A percentile compares a stretch with the other conserved stretches of the same genome.
phyloP scores from a whole-genome alignment of 345 rosid genomes.

The Eucalyptus sp. region DNA sequence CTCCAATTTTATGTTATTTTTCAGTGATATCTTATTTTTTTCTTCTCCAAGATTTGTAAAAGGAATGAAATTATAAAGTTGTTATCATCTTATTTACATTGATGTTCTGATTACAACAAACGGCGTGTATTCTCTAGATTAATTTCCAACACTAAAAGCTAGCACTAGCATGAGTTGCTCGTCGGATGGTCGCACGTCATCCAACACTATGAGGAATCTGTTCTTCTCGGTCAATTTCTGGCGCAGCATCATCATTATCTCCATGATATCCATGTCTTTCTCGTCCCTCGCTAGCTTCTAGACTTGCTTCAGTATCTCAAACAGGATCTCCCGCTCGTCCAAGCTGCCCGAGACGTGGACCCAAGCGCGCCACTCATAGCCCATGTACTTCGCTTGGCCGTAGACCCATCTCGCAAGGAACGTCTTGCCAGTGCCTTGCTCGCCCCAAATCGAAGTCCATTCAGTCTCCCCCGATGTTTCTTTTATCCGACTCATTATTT shows the following conservation, averaged over 20 bases:
- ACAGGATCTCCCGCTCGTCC: background rate
- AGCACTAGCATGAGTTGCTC: background rate
- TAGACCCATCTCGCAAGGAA: background rate
- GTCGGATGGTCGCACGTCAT: background rate
- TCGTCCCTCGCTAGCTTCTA: background rate
- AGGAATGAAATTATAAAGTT: too few species aligned
- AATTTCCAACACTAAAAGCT: too few species aligned
- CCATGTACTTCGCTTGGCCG: background rate
- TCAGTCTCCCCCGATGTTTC: accelerated
- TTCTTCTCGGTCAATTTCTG: background rate
- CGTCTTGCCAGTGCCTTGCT: slow-evolving; percentile 6
- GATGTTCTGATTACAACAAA: too few species aligned
- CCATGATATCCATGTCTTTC: too few species aligned
- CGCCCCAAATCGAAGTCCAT: background rate
- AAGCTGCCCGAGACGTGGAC: background rate
- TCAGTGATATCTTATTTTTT: too few species aligned
- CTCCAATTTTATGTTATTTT: too few species aligned
- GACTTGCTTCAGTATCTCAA: background rate
- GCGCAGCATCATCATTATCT: background rate
- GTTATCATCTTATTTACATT: too few species aligned
- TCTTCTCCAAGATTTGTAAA: too few species aligned
- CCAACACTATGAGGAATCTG: slow-evolving; percentile 1
- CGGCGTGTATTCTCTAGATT: too few species aligned
- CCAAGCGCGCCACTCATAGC: slow-evolving; percentile 1
- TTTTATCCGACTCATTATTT: too few species aligned